Evolutionary conservation across 2,329 filamentous ascomycete species (phyloP).

Genomic region (Lasiodiplodia gonubiensis): DNA sequence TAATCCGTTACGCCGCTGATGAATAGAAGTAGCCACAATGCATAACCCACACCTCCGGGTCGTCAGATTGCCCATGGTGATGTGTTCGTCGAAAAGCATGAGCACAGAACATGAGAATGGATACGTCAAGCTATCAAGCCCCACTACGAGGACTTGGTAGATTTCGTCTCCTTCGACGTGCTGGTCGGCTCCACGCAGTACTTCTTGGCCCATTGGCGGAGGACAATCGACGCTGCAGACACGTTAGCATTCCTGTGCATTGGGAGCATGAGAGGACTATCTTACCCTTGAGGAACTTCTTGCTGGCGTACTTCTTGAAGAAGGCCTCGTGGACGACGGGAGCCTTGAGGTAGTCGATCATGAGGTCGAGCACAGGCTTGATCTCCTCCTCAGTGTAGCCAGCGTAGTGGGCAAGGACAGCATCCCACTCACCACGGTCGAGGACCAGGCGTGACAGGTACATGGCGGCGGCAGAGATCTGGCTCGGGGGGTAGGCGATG

Average conservation of each 20-base stretch:
- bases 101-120: conserved; percentile 12
- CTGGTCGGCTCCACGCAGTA: conserved; percentile 46
- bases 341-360: conserved; percentile 94
- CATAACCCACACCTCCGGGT: conserved; percentile 14
- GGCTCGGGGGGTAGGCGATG: conserved; percentile 86
- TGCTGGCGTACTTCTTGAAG: conserved; percentile 99
- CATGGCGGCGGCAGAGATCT: conserved; percentile 91
- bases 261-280: background rate
- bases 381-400: conserved; percentile 94
- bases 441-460: conserved; percentile 90
- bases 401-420: conserved; percentile 85
- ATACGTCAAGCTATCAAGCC: background rate
- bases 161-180: conserved; percentile 31
- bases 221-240: conserved; percentile 79
- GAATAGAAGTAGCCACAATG: conserved; percentile 27
- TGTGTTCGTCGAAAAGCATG: conserved; percentile 21
- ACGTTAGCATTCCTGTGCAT: conserved; percentile 32
- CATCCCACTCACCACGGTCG: conserved; percentile 90
- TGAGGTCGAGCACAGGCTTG: conserved; percentile 86
- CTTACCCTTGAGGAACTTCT: conserved; percentile 98
- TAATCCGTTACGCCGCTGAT: conserved; percentile 24
- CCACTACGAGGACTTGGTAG: background rate
- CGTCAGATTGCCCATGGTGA: background rate
- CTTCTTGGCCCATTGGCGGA: conserved; percentile 92
- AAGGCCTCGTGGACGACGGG: conserved; percentile 95